These are phyloP conservation scores for Cytospora paraplurivora DNA, from an alignment of 2,329 filamentous ascomycete species.

Conservation along the genomic window DNA sequence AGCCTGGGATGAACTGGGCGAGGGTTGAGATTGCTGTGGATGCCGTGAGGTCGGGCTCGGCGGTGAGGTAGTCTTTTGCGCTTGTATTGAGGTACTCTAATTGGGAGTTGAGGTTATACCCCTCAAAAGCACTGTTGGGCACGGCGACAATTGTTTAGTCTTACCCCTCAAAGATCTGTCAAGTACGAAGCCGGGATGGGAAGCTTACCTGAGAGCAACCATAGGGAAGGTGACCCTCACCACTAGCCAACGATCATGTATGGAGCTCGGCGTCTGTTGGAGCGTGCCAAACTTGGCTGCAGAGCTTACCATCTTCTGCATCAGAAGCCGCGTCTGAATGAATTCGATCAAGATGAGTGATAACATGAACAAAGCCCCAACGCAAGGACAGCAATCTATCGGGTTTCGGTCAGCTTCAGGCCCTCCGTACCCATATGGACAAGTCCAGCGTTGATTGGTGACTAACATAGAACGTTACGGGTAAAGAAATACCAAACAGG, in stretches of 20 bases:
- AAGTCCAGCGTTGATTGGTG: too few relatives aligned
- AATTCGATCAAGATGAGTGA: conserved; percentile 25
- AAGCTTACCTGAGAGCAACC: conserved; percentile 16
- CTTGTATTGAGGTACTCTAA: background rate
- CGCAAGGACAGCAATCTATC: conserved; percentile 15
- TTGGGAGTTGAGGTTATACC: conserved; percentile 20
- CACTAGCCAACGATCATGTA: conserved; percentile 28
- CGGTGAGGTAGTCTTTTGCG: background rate
- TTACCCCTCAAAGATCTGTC: background rate
- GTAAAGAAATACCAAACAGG: conserved; percentile 16
- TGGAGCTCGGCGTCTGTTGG: conserved; percentile 21
- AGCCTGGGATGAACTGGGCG: conserved; percentile 23
- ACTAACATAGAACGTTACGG: conserved; percentile 22
- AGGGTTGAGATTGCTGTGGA: conserved; percentile 6
- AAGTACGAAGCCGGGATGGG: background rate
- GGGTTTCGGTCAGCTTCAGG: background rate
- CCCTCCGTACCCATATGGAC: background rate
- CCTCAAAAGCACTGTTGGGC: conserved; percentile 19
- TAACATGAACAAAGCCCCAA: conserved; percentile 13
- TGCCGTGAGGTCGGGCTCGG: conserved; percentile 22
- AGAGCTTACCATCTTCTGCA: conserved; percentile 18
- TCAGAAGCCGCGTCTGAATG: conserved; percentile 21
- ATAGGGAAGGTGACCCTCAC: conserved; percentile 18
- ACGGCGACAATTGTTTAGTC: background rate
- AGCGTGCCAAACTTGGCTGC: conserved; percentile 23